Conservation (phyloP, 208 protist species). For the Leishmania tropica region DNA sequence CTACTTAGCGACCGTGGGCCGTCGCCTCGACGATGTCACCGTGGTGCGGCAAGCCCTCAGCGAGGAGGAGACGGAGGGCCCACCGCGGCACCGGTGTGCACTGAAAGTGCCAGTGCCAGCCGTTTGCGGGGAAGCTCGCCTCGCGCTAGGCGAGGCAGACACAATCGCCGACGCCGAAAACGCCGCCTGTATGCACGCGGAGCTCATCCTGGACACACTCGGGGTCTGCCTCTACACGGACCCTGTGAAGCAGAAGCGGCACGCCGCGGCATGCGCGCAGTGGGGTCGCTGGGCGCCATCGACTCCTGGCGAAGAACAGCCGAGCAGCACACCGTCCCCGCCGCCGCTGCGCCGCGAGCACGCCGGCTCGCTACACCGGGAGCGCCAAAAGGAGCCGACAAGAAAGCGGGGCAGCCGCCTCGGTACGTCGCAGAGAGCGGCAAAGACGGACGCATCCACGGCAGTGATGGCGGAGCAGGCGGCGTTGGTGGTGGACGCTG, state of each 20-base stretch:
- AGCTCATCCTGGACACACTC: constrained; percentile 87
- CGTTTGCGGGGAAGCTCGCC: constrained; percentile 64
- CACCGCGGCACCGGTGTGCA: constrained; percentile 44
- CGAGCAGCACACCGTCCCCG: constrained; percentile 59
- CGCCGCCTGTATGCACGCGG: constrained; percentile 88
- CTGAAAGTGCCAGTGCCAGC: constrained; percentile 70
- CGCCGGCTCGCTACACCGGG: constrained; percentile 68
- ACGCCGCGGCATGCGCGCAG: constrained; percentile 58
- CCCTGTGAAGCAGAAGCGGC: constrained; percentile 49
- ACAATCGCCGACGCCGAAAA: constrained; percentile 62
- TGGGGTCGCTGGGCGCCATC: constrained; percentile 69
- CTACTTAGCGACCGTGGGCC: constrained; percentile 76
- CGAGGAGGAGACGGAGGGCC: constrained; percentile 46
- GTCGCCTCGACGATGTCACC: constrained; percentile 73
- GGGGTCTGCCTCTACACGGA: constrained; percentile 83
- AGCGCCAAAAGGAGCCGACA: constrained; percentile 38
- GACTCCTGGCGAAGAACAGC: constrained; percentile 10
- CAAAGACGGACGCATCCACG: background rate
- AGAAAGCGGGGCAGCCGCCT: constrained; percentile 1
- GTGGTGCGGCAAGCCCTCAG: constrained; percentile 43
- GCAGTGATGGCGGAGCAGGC: background rate
- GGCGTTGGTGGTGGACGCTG: background rate
- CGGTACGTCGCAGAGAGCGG: background rate
- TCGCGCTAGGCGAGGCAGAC: constrained; percentile 77
- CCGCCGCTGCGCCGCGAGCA: constrained; percentile 77